These are phyloP conservation scores for Volvox carteri DNA, from an alignment of 163 green algal species.

Conservation along the genomic window DNA sequence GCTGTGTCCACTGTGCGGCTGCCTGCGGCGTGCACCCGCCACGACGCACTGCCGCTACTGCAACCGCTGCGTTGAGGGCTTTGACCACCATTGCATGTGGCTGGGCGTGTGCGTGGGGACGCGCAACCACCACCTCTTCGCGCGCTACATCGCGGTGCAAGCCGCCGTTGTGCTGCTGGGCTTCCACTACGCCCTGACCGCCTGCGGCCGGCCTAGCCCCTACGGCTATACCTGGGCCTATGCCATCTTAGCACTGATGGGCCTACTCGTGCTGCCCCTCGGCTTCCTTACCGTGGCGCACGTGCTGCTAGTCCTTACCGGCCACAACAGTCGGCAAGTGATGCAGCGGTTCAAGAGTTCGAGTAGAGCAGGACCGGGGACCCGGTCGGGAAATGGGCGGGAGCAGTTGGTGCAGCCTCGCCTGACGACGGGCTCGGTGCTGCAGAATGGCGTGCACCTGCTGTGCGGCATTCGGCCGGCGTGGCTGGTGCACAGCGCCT, in stretches of 20 bases:
- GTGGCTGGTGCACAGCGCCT: constrained; percentile 16
- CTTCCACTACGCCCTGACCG: constrained; percentile 44
- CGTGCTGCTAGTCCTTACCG: constrained; percentile 24
- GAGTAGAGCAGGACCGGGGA: neutral
- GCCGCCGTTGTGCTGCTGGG: neutral
- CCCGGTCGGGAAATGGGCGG: neutral
- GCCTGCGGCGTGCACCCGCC: neutral
- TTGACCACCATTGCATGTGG: constrained; percentile 74
- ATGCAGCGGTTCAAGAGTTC: neutral
- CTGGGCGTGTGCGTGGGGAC: constrained; percentile 81
- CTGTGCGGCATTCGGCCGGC: constrained; percentile 25
- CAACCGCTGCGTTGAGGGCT: constrained; percentile 68
- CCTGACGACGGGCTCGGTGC: constrained; percentile 20
- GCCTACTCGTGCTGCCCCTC: neutral
- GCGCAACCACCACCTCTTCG: constrained; percentile 70
- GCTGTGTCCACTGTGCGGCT: neutral
- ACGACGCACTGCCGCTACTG: constrained; percentile 70
- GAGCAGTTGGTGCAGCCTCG: neutral
- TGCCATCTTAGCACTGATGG: neutral
- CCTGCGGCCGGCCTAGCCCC: constrained; percentile 11
- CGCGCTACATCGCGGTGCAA: neutral
- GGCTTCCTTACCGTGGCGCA: neutral
- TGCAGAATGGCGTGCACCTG: constrained; percentile 22
- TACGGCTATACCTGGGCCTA: neutral
- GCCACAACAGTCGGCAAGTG: constrained; percentile 31